Percentiles rank a stretch among this genome's conserved stretches.
These are phyloP conservation scores for Penicillium tannophilum DNA, from an alignment of 495 filamentous ascomycete genomes.

Conservation along the genomic window DNA sequence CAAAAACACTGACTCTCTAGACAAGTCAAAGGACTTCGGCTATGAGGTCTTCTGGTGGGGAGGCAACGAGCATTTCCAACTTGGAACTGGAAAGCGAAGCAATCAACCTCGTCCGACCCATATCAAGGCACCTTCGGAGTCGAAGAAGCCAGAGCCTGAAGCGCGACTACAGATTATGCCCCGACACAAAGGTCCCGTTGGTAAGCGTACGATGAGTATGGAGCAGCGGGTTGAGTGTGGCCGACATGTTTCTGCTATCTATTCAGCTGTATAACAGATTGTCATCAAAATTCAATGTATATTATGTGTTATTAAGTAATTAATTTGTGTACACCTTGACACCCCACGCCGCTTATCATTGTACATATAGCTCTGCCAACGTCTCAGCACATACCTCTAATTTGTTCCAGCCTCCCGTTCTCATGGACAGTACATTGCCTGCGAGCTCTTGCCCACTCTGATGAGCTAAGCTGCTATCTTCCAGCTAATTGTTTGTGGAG, in stretches of 20 bases:
- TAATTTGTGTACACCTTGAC: not conserved
- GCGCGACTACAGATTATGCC: constrained; percentile 89
- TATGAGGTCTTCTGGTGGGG: constrained; percentile 91
- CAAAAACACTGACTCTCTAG: constrained; percentile 46
- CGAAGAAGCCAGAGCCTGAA: constrained; percentile 56
- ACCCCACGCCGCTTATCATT: too few species aligned
- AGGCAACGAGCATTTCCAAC: constrained; percentile 88
- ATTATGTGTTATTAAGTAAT: constrained; percentile 22
- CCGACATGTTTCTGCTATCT: constrained; percentile 80
- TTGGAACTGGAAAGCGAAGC: constrained; percentile 86
- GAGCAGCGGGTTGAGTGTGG: constrained; percentile 93
- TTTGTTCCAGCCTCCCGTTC: too few species aligned
- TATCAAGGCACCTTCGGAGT: constrained; percentile 70
- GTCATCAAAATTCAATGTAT: constrained; percentile 22
- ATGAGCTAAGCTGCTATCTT: too few species aligned
- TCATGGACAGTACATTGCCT: too few species aligned
- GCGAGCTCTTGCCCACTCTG: too few species aligned
- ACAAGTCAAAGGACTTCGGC: constrained; percentile 68
- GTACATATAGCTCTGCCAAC: too few species aligned
- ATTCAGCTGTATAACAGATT: constrained; percentile 42
- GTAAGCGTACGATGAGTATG: constrained; percentile 66
- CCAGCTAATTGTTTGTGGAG: too few species aligned
- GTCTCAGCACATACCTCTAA: too few species aligned
- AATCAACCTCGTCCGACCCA: constrained; percentile 74
- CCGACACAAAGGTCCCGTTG: constrained; percentile 64